Conservation (phyloP, 1,139 yeast genomes). For the Saccharomyces hybrid region DNA sequence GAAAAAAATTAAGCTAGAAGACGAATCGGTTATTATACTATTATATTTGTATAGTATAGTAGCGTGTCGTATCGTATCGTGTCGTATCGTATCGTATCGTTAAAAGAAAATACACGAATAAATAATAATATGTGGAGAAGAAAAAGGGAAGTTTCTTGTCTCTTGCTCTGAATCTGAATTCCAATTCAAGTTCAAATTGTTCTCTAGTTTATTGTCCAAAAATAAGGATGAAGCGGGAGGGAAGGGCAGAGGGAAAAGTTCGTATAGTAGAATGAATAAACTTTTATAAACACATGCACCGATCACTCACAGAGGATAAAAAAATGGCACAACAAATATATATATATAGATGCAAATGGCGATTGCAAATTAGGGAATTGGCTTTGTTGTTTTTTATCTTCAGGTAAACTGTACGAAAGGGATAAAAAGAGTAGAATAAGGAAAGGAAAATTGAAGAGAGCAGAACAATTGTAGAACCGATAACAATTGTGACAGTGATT, state of each 20-base stretch:
- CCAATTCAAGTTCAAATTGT: neutral
- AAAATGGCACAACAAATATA: neutral
- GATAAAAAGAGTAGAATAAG: neutral
- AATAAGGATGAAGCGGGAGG: neutral
- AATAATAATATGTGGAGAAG: neutral
- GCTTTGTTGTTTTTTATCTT: neutral
- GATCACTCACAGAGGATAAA: neutral
- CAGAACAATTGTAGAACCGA: neutral
- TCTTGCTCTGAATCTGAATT: neutral
- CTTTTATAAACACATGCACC: neutral
- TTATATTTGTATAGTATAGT: neutral
- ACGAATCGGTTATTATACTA: neutral
- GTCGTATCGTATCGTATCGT: neutral
- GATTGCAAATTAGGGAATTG: neutral
- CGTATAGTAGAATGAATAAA: neutral
- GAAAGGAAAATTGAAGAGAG: neutral
- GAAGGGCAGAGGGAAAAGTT: neutral
- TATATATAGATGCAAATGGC: neutral
- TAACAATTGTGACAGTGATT: neutral
- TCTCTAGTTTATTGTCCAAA: neutral
- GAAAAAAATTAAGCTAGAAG: neutral
- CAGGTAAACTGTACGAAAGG: neutral
- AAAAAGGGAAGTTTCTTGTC: neutral
- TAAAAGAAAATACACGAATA: neutral
- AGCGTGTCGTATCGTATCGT: neutral